Evolutionary conservation across 2,329 filamentous ascomycete genomes (phyloP).

Genomic region (Calonectria leucothoes): DNA sequence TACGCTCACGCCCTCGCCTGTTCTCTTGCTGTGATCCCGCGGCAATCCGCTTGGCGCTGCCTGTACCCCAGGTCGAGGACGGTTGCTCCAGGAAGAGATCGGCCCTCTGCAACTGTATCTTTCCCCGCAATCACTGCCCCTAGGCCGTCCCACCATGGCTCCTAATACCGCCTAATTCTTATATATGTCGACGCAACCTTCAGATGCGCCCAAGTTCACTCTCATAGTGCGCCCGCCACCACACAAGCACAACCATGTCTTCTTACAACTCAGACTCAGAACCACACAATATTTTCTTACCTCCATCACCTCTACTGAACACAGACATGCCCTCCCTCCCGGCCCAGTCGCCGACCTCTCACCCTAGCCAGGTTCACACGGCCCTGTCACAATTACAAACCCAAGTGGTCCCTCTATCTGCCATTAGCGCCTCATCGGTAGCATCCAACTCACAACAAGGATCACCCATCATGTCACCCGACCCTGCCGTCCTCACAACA

Average conservation of each 20-base stretch:
- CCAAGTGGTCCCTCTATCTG: constrained; percentile 59
- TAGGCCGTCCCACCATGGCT: constrained; percentile 50
- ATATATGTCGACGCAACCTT: constrained; percentile 53
- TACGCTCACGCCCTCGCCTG: constrained; percentile 28
- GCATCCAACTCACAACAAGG: constrained; percentile 66
- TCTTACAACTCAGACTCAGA: constrained; percentile 39
- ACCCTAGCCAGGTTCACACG: constrained; percentile 62
- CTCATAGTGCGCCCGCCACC: constrained; percentile 37
- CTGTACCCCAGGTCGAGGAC: constrained; percentile 41
- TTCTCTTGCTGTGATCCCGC: constrained; percentile 16
- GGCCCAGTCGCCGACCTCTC: constrained; percentile 53
- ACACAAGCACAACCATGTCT: constrained; percentile 39
- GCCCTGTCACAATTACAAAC: constrained; percentile 53
- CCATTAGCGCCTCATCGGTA: constrained; percentile 67
- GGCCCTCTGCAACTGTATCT: constrained; percentile 34
- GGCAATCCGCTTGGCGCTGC: constrained; percentile 29
- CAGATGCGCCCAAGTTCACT: constrained; percentile 40
- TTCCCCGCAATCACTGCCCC: constrained; percentile 43
- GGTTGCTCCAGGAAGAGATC: constrained; percentile 39
- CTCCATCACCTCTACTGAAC: constrained; percentile 37
- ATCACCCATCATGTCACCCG: constrained; percentile 69
- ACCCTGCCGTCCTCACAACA: constrained; percentile 63
- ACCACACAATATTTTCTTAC: constrained; percentile 36
- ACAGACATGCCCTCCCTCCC: constrained; percentile 57
- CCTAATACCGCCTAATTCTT: constrained; percentile 46